Percentiles rank a stretch among this genome's conserved stretches.
Conservation (phyloP, 176 grass and related monocot species). For the Hordeum marinum region DNA sequence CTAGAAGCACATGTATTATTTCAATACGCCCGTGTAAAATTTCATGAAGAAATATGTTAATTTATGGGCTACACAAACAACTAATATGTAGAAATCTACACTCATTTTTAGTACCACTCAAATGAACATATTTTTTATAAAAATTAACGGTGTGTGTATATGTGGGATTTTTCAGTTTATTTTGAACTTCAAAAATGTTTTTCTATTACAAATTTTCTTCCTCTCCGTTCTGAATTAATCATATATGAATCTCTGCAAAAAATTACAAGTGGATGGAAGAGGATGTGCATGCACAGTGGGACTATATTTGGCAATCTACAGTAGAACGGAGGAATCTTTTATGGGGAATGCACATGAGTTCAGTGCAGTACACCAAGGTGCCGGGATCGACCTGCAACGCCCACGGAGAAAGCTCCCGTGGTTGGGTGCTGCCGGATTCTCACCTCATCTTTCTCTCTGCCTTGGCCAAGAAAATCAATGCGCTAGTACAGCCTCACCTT, state of each 20-base stretch:
- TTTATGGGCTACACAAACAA: too few species aligned
- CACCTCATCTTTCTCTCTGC: background rate
- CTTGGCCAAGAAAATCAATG: background rate
- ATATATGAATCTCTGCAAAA: background rate
- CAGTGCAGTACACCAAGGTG: constrained; percentile 5
- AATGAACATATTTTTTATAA: too few species aligned
- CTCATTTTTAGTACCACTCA: background rate
- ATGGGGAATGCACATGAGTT: constrained; percentile 43
- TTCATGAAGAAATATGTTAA: too few species aligned
- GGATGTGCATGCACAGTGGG: constrained; percentile 11
- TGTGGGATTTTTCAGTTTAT: too few species aligned
- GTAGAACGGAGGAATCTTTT: constrained; percentile 50
- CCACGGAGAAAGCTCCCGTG: constrained; percentile 17
- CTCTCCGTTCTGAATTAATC: background rate
- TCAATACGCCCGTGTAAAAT: too few species aligned
- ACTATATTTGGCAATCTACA: constrained; percentile 43
- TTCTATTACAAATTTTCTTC: background rate
- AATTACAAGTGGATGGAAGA: background rate
- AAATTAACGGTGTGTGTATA: too few species aligned
- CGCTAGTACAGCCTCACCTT: constrained; percentile 6
- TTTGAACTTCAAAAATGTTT: too few species aligned
- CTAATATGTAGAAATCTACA: too few species aligned
- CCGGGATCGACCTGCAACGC: constrained; percentile 14
- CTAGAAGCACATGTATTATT: too few species aligned
- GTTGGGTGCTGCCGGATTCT: constrained; percentile 6